Conservation (phyloP, 2,329 filamentous ascomycete genomes). For the Polytolypa hystricis region DNA sequence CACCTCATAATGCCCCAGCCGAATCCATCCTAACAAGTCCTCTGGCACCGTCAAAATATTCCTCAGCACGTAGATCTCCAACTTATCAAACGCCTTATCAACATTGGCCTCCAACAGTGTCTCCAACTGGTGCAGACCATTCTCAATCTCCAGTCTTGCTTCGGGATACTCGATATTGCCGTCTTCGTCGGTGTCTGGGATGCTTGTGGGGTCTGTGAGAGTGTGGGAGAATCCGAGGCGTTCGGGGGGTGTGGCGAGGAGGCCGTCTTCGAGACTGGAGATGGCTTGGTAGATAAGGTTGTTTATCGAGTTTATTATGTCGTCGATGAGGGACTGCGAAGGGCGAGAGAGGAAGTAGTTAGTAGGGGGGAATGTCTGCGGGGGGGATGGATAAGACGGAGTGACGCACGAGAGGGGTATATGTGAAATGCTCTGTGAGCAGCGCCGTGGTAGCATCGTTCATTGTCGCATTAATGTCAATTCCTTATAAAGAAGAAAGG, state of each 20-base stretch:
- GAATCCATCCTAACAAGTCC: constrained; percentile 65
- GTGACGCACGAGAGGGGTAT: constrained; percentile 70
- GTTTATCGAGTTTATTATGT: constrained; percentile 95
- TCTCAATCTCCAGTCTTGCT: constrained; percentile 65
- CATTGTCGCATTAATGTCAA: constrained; percentile 26
- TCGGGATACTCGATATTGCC: constrained; percentile 37
- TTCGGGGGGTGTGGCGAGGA: constrained; percentile 61
- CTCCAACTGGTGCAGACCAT: constrained; percentile 75
- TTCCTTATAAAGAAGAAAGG: too few species aligned
- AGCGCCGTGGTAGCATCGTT: constrained; percentile 45
- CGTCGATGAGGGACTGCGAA: constrained; percentile 76
- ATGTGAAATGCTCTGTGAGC: constrained; percentile 90
- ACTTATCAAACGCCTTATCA: constrained; percentile 74
- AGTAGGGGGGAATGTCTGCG: constrained; percentile 3
- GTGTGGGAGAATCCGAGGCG: constrained; percentile 64
- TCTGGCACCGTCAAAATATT: constrained; percentile 68
- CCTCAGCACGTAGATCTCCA: constrained; percentile 80
- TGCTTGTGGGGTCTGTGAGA: constrained; percentile 35
- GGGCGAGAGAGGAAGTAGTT: constrained; percentile 6
- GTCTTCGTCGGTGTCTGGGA: constrained; percentile 37
- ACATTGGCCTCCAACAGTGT: constrained; percentile 70
- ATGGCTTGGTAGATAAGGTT: constrained; percentile 83
- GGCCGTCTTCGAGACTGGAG: constrained; percentile 73
- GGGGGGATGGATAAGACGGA: neutral
- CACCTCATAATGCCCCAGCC: constrained; percentile 75